Conservation (phyloP, 2,329 filamentous ascomycete genomes). For the Beauveria scarabaeidicola region DNA sequence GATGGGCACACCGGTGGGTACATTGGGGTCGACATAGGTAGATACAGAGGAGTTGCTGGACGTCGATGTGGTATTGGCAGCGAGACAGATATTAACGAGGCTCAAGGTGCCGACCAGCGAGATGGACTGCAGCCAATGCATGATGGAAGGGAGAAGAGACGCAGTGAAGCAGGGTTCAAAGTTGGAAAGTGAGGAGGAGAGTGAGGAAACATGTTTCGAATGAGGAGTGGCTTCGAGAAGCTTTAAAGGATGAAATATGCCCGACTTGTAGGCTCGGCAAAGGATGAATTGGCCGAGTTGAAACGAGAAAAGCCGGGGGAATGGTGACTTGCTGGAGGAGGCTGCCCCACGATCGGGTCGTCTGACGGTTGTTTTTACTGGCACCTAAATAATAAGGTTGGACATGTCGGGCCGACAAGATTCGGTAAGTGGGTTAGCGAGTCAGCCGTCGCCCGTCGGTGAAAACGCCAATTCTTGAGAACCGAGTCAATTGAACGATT, state of each 20-base stretch:
- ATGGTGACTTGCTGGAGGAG: not conserved
- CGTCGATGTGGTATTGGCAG: not conserved
- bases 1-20: constrained; percentile 18
- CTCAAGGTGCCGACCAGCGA: constrained; percentile 6
- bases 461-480: not conserved
- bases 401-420: constrained; percentile 7
- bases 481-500: not conserved
- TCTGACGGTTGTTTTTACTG: not conserved
- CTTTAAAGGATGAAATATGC: not conserved
- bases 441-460: not conserved
- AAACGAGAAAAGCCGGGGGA: not conserved
- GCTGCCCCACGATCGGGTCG: constrained; percentile 4
- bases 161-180: not conserved
- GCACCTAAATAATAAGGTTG: not conserved
- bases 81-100: constrained; percentile 2
- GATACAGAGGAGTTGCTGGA: not conserved
- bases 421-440: not conserved
- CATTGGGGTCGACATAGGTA: constrained; percentile 10
- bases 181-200: no score
- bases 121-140: constrained; percentile 12
- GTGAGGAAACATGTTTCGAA: not conserved
- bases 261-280: not conserved
- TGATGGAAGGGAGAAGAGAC: not conserved
- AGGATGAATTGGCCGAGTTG: not conserved
- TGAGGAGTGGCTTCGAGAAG: no score